Evolutionary conservation across 2,329 filamentous ascomycete species (phyloP).

Genomic region (Colletotrichum navitas): DNA sequence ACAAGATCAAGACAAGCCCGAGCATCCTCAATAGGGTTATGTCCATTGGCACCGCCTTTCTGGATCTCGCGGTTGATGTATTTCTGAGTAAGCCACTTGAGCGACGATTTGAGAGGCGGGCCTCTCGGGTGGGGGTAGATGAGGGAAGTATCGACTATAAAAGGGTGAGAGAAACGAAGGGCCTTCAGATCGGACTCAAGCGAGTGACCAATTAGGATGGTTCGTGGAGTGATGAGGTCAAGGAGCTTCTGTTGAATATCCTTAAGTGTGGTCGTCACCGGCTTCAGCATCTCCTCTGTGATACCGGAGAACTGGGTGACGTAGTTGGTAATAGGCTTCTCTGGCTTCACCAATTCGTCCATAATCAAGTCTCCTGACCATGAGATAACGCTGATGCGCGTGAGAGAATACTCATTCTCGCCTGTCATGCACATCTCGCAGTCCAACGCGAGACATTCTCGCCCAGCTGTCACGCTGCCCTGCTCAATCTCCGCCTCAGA

Average conservation of each 20-base stretch:
- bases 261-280: slow-evolving; percentile 83
- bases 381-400: slow-evolving; percentile 85
- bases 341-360: slow-evolving; percentile 93
- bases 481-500: slow-evolving; percentile 79
- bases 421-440: slow-evolving; percentile 98
- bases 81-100: slow-evolving; percentile 90
- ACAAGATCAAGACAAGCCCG: slow-evolving; percentile 91
- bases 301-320: slow-evolving; percentile 94
- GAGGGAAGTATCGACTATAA: slow-evolving; percentile 91
- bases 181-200: slow-evolving; percentile 87
- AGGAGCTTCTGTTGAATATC: slow-evolving; percentile 88
- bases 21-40: slow-evolving; percentile 94
- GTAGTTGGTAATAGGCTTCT: slow-evolving; percentile 90
- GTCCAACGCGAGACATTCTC: slow-evolving; percentile 84
- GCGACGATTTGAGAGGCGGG: slow-evolving; percentile 87
- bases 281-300: slow-evolving; percentile 84
- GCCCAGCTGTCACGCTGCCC: slow-evolving; percentile 86
- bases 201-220: slow-evolving; percentile 84
- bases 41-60: slow-evolving; percentile 78
- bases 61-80: slow-evolving; percentile 91
- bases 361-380: slow-evolving; percentile 88
- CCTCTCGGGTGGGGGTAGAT: slow-evolving; percentile 92
- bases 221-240: slow-evolving; percentile 76
- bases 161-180: slow-evolving; percentile 88
- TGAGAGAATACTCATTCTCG: slow-evolving; percentile 83